Conservation (phyloP, 1,284 basidiomycete species). For the Boletus subluridellus region DNA sequence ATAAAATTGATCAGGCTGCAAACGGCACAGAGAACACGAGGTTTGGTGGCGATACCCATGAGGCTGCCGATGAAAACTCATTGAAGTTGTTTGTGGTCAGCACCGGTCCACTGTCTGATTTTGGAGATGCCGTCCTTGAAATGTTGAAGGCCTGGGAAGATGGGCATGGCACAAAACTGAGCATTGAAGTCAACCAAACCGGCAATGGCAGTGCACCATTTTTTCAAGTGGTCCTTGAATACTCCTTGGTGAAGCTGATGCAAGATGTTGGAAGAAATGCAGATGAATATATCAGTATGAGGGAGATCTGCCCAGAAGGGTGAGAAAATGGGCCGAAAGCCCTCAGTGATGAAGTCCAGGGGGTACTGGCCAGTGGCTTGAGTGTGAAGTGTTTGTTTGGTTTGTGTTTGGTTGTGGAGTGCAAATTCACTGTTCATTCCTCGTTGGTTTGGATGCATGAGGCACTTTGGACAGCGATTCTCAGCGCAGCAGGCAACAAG, state of each 20-base stretch:
- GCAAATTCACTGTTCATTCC: not conserved
- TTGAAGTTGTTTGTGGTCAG: too few relatives aligned
- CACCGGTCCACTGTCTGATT: not conserved
- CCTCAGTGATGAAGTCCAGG: not conserved
- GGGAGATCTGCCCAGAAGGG: not conserved
- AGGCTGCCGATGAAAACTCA: too few relatives aligned
- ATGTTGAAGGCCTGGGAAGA: not conserved
- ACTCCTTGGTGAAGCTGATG: not conserved
- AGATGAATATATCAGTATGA: not conserved
- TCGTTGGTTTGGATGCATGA: accelerated
- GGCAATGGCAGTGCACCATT: not conserved
- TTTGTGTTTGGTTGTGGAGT: too few relatives aligned
- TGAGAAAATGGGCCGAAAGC: not conserved
- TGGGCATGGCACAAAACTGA: not conserved
- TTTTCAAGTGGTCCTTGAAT: not conserved
- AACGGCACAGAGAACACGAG: too few relatives aligned
- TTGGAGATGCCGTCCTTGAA: not conserved
- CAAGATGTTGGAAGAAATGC: not conserved
- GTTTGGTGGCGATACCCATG: too few relatives aligned
- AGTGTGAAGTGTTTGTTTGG: too few relatives aligned
- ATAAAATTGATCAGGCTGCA: too few relatives aligned
- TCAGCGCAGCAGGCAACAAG: conserved; percentile 15
- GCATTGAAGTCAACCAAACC: not conserved
- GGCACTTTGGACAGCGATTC: conserved; percentile 11
- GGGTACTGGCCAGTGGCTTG: too few relatives aligned